Base-by-base conservation (phyloP, 179 eudicot species). In the Drosera spatulata region DNA sequence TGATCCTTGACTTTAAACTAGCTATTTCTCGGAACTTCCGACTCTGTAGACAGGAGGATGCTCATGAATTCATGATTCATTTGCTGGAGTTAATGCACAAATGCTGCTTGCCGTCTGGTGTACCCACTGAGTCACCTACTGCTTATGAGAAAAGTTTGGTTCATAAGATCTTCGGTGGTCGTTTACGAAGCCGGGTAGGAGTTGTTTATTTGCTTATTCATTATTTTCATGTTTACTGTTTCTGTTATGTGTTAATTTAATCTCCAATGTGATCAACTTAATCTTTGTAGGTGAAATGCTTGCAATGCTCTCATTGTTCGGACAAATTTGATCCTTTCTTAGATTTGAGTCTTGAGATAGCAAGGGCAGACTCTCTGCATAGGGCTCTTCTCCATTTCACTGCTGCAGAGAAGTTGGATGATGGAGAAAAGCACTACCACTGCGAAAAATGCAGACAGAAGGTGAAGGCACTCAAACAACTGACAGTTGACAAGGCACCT, bases 21-120 rank as follows among this genome's bases (percentile, higher is more conserved):
- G 99, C 83, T 65, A 83, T 94, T 78, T 90, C 97, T 53, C 82
- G 95, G 46, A 94, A 65, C 61, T 94, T 94, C 57, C 79, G 95
- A 45, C 87, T 74, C 73, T 77, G 88, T 22, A 87, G 99, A 73
- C 97, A 90, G 73, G 97, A 94, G 77, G 99, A 94, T 78, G 99
- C 99, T 14, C 99, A 94, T 66, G 99, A 94, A 61, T 94, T 85
- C 81, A 87, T 94, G 99, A 90, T 94, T 61, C 82, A 94, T 74
- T 67, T 94, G 72, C 73, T 94, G 54, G 97, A 90, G 71, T 86
- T 96, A 4, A 94, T 94, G 99, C 97, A 94, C 66, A 94, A 78
- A 60, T 94, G 99, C 61, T 85, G 95, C 80, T 79, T 94, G 63
- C 95, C 99, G 60, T 78, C 87, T 39, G 99, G 97, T 66, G 89